phyloP scores from a whole-genome alignment of 768 basidiomycete genomes.

The Roridomyces roridus region DNA sequence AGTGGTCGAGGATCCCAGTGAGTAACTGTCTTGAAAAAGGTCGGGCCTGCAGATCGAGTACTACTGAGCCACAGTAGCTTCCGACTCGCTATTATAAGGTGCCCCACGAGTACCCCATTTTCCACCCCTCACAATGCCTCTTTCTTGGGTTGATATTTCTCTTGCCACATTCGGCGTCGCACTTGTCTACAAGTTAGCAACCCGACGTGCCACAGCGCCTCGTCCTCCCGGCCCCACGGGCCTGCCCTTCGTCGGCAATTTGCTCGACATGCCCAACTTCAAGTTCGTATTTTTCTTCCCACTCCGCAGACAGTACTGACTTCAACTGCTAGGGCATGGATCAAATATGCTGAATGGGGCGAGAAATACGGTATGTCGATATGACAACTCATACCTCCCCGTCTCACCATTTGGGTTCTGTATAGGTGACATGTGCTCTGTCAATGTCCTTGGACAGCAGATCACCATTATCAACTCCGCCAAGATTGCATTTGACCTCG shows the following conservation, averaged over 20 bases:
- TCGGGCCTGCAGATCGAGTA: too few relatives aligned
- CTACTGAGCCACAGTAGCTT: too few relatives aligned
- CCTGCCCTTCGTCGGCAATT: slow-evolving; percentile 52
- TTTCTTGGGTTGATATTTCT: too few relatives aligned
- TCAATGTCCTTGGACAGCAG: slow-evolving; percentile 33
- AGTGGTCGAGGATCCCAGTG: too few relatives aligned
- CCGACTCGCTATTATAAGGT: too few relatives aligned
- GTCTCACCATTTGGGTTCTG: not conserved
- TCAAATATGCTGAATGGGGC: slow-evolving; percentile 52
- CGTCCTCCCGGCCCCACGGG: slow-evolving; percentile 55
- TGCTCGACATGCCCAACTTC: slow-evolving; percentile 53
- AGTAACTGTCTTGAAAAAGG: too few relatives aligned
- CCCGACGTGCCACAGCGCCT: slow-evolving; percentile 10
- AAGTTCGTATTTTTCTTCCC: slow-evolving; percentile 24
- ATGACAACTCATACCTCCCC: not conserved
- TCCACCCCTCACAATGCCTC: too few relatives aligned
- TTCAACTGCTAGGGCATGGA: slow-evolving; percentile 39
- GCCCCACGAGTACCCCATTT: too few relatives aligned
- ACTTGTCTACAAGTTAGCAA: too few relatives aligned
- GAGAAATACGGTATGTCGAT: slow-evolving; percentile 44
- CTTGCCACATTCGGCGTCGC: too few relatives aligned
- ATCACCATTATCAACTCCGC: slow-evolving; percentile 5
- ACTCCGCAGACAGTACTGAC: not conserved
- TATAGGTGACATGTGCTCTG: slow-evolving; percentile 53
- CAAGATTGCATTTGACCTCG: not conserved